Evolutionary conservation across 129 eudicot species (phyloP).

Genomic region (Glebionis coronaria): DNA sequence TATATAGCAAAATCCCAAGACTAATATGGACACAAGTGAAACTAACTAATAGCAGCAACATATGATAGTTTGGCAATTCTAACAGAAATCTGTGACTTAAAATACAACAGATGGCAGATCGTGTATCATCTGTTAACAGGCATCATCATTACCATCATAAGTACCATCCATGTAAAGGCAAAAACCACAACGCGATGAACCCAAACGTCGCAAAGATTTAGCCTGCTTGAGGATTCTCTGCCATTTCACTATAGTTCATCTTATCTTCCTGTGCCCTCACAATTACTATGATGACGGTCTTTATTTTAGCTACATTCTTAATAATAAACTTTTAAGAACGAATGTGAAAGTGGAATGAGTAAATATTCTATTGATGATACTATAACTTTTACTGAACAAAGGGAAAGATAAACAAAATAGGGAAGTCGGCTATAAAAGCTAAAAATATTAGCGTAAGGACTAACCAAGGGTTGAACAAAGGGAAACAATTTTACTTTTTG

Average conservation of each 20-base stretch:
- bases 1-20: not conserved
- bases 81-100: not conserved
- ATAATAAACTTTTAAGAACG: slow-evolving; percentile 4
- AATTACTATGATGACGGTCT: not conserved
- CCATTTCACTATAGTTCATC: not conserved
- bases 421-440: not conserved
- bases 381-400: not conserved
- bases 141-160: not conserved
- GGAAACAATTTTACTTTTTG: too few relatives aligned
- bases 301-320: not conserved
- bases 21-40: not conserved
- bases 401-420: not conserved
- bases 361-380: not conserved
- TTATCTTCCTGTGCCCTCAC: not conserved
- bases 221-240: not conserved
- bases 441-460: too few relatives aligned
- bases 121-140: not conserved
- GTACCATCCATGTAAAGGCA: not conserved
- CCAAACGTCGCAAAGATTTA: not conserved
- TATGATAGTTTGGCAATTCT: not conserved
- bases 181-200: slow-evolving; percentile 5
- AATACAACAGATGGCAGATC: too few relatives aligned
- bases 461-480: too few relatives aligned
- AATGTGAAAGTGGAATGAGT: not conserved
- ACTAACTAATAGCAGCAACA: not conserved